phyloP scores from a whole-genome alignment of 768 basidiomycete species.

The Neoboletus subvelutipes region DNA sequence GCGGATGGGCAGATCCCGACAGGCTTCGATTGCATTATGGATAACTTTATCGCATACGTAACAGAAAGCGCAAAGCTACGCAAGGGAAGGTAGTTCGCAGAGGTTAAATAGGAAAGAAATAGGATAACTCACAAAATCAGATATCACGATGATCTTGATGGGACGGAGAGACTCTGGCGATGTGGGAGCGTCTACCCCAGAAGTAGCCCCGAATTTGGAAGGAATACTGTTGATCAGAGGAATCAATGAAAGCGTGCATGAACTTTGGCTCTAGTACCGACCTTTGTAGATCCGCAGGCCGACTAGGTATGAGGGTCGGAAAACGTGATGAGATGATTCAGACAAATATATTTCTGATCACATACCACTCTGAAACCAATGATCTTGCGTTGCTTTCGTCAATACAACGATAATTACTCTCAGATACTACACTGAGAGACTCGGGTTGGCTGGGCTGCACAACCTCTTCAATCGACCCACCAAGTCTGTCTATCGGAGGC shows the following conservation, averaged over 20 bases:
- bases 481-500: not conserved
- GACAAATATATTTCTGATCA: not conserved
- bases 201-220: slow-evolving; percentile 12
- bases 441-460: not conserved
- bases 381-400: slow-evolving; percentile 1
- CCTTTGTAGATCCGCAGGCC: slow-evolving; percentile 16
- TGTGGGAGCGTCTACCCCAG: not conserved
- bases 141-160: slow-evolving; percentile 33
- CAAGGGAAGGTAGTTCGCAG: not conserved
- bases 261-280: not conserved
- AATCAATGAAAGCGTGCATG: not conserved
- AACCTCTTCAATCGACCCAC: not conserved
- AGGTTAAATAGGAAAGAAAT: not conserved
- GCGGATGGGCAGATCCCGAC: slow-evolving; percentile 28
- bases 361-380: slow-evolving; percentile 9
- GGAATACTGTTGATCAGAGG: slow-evolving; percentile 11
- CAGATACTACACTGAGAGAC: slow-evolving; percentile 24
- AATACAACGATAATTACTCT: slow-evolving; percentile 22
- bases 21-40: slow-evolving; percentile 33
- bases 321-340: not conserved
- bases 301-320: slow-evolving; percentile 2
- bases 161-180: slow-evolving; percentile 19
- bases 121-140: slow-evolving; percentile 29
- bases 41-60: slow-evolving; percentile 37
- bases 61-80: slow-evolving; percentile 36